These are phyloP conservation scores for Hapsidospora chrysogenum DNA, from an alignment of 495 filamentous ascomycete genomes.

Conservation along the genomic window DNA sequence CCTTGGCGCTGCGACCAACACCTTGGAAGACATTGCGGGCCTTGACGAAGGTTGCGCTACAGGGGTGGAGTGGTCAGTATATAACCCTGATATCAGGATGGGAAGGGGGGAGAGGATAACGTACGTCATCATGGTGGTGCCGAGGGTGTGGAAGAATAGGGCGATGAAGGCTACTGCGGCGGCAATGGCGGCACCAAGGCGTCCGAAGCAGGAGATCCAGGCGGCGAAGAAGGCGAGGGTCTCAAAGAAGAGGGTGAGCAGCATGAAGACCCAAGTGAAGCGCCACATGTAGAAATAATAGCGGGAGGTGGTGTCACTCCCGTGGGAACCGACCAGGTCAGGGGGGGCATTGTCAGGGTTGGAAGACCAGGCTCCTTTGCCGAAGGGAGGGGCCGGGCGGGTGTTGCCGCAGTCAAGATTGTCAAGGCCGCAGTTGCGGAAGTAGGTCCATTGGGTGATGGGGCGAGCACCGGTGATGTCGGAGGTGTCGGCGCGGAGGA, in stretches of 20 bases:
- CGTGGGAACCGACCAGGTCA: constrained; percentile 24
- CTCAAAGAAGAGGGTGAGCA: constrained; percentile 49
- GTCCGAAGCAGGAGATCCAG: constrained; percentile 30
- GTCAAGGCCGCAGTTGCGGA: constrained; percentile 43
- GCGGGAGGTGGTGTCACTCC: constrained; percentile 27
- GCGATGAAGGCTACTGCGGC: constrained; percentile 19
- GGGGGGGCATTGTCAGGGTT: constrained; percentile 20
- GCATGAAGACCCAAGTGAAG: constrained; percentile 57
- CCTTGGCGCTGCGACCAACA: constrained; percentile 35
- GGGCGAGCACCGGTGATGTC: constrained; percentile 47
- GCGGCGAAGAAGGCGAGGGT: constrained; percentile 36
- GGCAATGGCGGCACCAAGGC: constrained; percentile 27
- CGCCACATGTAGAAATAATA: constrained; percentile 40
- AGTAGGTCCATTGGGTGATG: constrained; percentile 73
- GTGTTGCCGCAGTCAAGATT: constrained; percentile 29
- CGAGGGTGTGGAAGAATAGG: constrained; percentile 27
- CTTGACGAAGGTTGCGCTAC: constrained; percentile 56
- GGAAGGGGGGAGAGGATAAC: constrained; percentile 8
- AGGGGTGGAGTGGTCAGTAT: background rate
- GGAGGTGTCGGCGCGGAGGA: constrained; percentile 58
- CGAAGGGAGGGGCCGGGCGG: constrained; percentile 27
- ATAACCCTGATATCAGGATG: constrained; percentile 4
- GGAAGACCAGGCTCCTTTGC: constrained; percentile 31
- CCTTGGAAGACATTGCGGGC: constrained; percentile 52
- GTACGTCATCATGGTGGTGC: constrained; percentile 35